Base-by-base conservation (phyloP, 1,284 basidiomycete species). In the Ceratobasidium sp. region DNA sequence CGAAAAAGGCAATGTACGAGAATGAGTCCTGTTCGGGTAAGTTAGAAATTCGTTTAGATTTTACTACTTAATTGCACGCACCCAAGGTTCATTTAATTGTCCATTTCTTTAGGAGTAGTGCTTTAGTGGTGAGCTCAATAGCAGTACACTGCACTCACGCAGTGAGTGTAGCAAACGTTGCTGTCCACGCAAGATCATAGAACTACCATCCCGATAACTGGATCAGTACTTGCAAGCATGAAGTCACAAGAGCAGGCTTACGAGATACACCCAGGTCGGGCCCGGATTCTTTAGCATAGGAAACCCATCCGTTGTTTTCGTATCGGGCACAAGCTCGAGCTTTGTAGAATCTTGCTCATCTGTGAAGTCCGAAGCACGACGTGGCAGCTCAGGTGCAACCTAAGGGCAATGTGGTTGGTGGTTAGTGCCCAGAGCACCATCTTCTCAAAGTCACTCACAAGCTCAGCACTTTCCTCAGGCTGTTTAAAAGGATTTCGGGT, bases 151-250 rank as follows among this genome's bases (percentile, higher is more conserved):
- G n/a, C n/a, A 67, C 63, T 43, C 23, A 67, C 63, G 54, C 49
- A 1, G 63, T 54, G 21, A 67, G 32, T 32, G 30, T 54, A 7
- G 63, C 28, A 44, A 67, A 67, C 1, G 49, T 54, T 4, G 63
- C 63, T 9, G 63, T 54, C 63, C 63, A 67, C 2, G 63, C 47
- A 28, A 67, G 63, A 21, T 67, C 63, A 38, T 67, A 67, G 41
- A 67, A 67, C 63, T 67, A 55, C 18, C 5, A 28, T 30, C 8
- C 4, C 35, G 11, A 11, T 38, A 4, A 38, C 43, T 18, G 4
- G 21, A 28, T 67, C 32, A 47, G 50, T 11, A 32, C 9, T 28
- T 47, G 1, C 11, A 38, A 16, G 13, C 21, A n/a, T 32, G 21
- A 1, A 16, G 28, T 16, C 13, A 38, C 2, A 52, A 18, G 7